Base-by-base conservation (phyloP, 1,139 yeast species). In the Debaryomyces subglobosus region DNA sequence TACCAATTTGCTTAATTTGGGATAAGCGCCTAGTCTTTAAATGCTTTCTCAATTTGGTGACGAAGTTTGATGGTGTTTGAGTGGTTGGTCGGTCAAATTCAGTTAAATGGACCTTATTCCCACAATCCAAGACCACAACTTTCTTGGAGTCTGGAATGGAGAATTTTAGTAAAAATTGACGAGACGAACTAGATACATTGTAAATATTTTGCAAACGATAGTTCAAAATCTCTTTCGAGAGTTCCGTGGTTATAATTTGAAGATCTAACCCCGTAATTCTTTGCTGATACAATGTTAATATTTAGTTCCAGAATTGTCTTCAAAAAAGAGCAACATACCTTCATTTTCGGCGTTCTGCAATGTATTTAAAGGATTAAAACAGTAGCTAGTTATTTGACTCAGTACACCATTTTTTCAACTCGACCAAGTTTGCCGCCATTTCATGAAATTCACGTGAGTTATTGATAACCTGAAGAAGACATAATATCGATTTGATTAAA, bases 161-260 rank as follows among this genome's bases (percentile, higher is more conserved):
- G 62, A 94, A 92, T 63, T 89, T 91, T 58, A 94, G 71, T 49
- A 91, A 68, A 60, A 86, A 91, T 51, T 89, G 92, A 49, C 91
- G 80, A 10, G 80, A 76, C 4, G 91, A 86, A 40, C 85, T 80
- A 23, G 86, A 81, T 45, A 90, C 78, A 65, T 90, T 92, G 68
- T 92, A 92, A 49, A 94, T 86, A 65, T 94, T 94, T 55, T 86
- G 92, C 49, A 94, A 72, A 50, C 98, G 72, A 63, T 85, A 86
- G 49, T 85, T 84, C 49, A 79, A 74, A 40, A 90, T 58, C 45
- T 77, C 71, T 15, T 63, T 61, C 48, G 78, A 75, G 50, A 92
- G 76, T 64, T 94, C 99, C 30, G 78, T 69, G 2, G 86, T 77
- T 40, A 91, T 71, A 49, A 90, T 74, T 65, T 85, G 86, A 42